phyloP scores from a whole-genome alignment of 2,329 filamentous ascomycete genomes.

The Knufia fluminis region DNA sequence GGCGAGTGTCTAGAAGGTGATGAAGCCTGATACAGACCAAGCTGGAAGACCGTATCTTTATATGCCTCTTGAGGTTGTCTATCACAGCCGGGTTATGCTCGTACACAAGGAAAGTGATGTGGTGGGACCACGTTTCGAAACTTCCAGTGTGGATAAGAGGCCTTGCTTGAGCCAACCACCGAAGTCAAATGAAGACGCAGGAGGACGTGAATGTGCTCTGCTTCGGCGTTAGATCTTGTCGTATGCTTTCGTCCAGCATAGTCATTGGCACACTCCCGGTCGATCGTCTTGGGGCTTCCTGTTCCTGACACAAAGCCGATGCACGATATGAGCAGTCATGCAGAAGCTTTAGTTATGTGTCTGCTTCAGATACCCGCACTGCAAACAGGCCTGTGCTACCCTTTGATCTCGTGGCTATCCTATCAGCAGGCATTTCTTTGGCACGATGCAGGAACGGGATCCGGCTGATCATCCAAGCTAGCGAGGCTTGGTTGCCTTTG shows the following conservation, averaged over 20 bases:
- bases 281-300: neutral
- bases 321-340: neutral
- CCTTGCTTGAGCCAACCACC: neutral
- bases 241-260: neutral
- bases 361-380: neutral
- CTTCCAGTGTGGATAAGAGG: neutral
- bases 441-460: conserved; percentile 1
- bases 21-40: neutral
- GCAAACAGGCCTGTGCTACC: neutral
- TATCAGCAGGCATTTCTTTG: neutral
- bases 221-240: neutral
- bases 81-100: no score
- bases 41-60: neutral
- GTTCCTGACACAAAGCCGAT: neutral
- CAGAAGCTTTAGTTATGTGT: neutral
- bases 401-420: conserved; percentile 1
- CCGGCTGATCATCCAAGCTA: neutral
- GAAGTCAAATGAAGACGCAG: neutral
- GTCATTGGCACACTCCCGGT: neutral
- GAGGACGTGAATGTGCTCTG: neutral
- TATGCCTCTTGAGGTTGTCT: neutral
- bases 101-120: neutral
- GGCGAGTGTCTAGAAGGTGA: neutral
- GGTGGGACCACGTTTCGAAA: neutral
- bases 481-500: neutral